Conservation (phyloP, 768 basidiomycete species). For the Rhizopogon rudus region DNA sequence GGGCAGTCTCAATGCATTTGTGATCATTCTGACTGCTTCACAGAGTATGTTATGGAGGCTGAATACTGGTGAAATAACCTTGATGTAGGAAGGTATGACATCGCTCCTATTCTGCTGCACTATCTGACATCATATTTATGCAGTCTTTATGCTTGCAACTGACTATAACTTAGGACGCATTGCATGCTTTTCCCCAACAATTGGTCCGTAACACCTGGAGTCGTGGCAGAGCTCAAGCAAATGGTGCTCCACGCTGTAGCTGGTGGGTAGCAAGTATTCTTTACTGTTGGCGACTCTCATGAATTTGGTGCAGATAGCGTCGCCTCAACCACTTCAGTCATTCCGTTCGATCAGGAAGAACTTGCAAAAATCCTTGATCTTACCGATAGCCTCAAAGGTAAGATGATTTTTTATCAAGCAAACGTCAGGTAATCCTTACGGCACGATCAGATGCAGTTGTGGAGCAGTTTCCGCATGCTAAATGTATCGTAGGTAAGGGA, state of each 20-base stretch:
- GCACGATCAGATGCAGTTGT: neutral
- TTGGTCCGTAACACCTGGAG: neutral
- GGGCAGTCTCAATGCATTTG: neutral
- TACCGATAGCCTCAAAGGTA: constrained; percentile 28
- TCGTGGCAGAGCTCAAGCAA: neutral
- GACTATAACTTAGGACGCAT: neutral
- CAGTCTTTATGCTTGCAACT: neutral
- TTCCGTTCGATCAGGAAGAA: constrained; percentile 30
- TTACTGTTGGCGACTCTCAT: neutral
- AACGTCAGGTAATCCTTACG: neutral
- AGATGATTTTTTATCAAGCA: neutral
- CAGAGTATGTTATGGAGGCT: constrained; percentile 14
- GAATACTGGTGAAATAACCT: constrained; percentile 15
- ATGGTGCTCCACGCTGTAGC: neutral
- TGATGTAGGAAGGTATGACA: neutral
- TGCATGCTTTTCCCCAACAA: neutral
- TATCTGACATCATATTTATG: neutral
- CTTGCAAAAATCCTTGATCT: constrained; percentile 32
- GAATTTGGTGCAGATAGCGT: constrained; percentile 26
- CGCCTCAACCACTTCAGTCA: constrained; percentile 32
- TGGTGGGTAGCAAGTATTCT: constrained; percentile 15
- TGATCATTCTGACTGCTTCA: neutral
- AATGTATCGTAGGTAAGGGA: neutral
- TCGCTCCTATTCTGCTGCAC: neutral
- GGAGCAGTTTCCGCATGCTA: neutral